These are phyloP conservation scores for Ogataea allantospora DNA, from an alignment of 805 yeast genomes.

Conservation along the genomic window DNA sequence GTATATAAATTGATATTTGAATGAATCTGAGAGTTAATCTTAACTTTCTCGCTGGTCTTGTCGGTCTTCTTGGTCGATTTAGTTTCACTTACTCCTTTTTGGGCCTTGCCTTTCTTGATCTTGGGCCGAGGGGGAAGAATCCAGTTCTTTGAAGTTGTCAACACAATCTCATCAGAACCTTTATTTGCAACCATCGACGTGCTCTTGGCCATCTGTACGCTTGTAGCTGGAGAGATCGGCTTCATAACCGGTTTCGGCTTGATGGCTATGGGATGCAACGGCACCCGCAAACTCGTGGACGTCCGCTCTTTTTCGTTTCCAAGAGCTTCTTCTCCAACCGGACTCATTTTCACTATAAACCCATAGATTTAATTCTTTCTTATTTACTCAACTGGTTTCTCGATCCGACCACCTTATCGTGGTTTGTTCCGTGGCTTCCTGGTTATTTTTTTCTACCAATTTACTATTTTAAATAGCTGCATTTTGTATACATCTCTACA, in stretches of 20 bases:
- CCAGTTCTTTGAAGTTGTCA: slow-evolving; percentile 42
- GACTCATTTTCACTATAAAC: slow-evolving; percentile 2
- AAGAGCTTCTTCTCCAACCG: slow-evolving; percentile 2
- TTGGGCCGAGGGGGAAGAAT: slow-evolving; percentile 57
- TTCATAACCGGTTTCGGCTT: slow-evolving; percentile 7
- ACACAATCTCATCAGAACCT: slow-evolving; percentile 34
- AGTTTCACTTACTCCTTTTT: slow-evolving; percentile 5
- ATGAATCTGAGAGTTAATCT: slow-evolving; percentile 36
- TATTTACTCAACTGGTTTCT: background rate
- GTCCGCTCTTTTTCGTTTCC: slow-evolving; percentile 1
- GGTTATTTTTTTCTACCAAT: background rate
- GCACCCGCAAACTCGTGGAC: slow-evolving; percentile 4
- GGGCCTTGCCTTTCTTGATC: slow-evolving; percentile 23
- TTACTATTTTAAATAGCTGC: background rate
- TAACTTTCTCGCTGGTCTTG: slow-evolving; percentile 18
- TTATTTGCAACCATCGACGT: slow-evolving; percentile 22
- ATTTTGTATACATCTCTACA: background rate
- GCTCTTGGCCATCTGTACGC: slow-evolving; percentile 7
- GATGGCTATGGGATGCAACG: slow-evolving; percentile 8
- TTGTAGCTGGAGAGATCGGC: background rate
- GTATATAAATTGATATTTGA: slow-evolving; percentile 35
- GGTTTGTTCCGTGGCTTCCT: slow-evolving; percentile 8
- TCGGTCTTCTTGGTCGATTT: slow-evolving; percentile 11
- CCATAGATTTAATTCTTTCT: background rate
- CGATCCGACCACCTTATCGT: background rate